A percentile compares a stretch with the other conserved stretches of the same genome.
phyloP scores from a whole-genome alignment of 2,329 filamentous ascomycete species.

The Dactylellina drechsleri region DNA sequence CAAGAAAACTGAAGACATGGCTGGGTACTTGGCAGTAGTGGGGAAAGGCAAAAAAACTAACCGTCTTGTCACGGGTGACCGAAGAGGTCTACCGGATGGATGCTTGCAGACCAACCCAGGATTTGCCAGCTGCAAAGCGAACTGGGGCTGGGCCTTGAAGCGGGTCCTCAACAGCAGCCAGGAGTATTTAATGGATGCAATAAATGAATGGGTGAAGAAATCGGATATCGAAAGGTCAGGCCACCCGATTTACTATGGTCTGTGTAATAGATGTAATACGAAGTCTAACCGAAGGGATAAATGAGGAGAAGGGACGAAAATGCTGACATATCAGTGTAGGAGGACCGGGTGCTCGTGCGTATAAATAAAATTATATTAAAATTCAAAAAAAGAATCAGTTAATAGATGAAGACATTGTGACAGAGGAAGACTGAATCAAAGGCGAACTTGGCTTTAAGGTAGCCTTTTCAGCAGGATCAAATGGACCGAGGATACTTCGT shows the following conservation, averaged over 20 bases:
- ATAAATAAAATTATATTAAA: slow-evolving; percentile 3
- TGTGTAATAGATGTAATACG: too few relatives aligned
- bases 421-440: too few relatives aligned
- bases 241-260: too few relatives aligned
- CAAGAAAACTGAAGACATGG: too few relatives aligned
- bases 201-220: too few relatives aligned
- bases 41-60: slow-evolving; percentile 29
- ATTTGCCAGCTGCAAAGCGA: neutral
- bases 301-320: neutral
- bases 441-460: too few relatives aligned
- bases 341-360: slow-evolving; percentile 1
- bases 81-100: slow-evolving; percentile 22
- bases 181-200: slow-evolving; percentile 3
- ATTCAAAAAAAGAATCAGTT: neutral
- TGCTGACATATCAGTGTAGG: neutral
- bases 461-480: too few relatives aligned
- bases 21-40: neutral
- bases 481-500: too few relatives aligned
- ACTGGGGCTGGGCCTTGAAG: slow-evolving; percentile 3
- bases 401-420: neutral
- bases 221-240: too few relatives aligned
- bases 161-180: slow-evolving; percentile 23
- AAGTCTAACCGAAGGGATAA: neutral
- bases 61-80: slow-evolving; percentile 23
- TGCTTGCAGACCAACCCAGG: slow-evolving; percentile 23